A percentile compares a stretch with the other conserved stretches of the same genome.
phyloP scores from a whole-genome alignment of 805 yeast species.

The Yarrowia sp. region DNA sequence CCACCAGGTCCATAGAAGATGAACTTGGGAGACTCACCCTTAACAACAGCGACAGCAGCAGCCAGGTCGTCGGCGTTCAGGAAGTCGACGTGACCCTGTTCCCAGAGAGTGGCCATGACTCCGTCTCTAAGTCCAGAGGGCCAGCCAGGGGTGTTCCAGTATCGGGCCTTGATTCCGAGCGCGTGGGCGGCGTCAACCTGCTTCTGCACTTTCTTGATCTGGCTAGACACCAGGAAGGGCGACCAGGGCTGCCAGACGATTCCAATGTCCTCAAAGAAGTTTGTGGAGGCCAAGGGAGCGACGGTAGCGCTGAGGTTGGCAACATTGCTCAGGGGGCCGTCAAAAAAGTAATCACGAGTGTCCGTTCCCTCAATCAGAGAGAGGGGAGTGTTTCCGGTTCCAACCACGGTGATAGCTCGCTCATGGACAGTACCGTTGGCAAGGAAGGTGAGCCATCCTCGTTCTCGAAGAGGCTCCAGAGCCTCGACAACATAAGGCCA shows the following conservation, averaged over 20 bases:
- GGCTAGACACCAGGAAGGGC: slow-evolving; percentile 6
- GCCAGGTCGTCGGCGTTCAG: slow-evolving; percentile 61
- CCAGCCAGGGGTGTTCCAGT: slow-evolving; percentile 75
- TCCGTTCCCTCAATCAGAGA: slow-evolving; percentile 36
- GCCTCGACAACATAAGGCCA: slow-evolving; percentile 46
- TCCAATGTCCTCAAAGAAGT: slow-evolving; percentile 35
- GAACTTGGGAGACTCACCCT: slow-evolving; percentile 8
- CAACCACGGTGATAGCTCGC: slow-evolving; percentile 60
- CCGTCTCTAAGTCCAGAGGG: slow-evolving; percentile 47
- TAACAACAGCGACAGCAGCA: slow-evolving; percentile 36
- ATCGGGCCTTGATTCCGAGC: slow-evolving; percentile 51
- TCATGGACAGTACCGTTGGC: slow-evolving; percentile 38
- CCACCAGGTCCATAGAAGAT: not conserved
- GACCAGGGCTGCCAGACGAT: slow-evolving; percentile 34
- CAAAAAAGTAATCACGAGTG: slow-evolving; percentile 46
- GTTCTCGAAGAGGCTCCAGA: slow-evolving; percentile 47
- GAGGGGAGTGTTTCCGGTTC: slow-evolving; percentile 64
- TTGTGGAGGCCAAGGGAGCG: slow-evolving; percentile 41
- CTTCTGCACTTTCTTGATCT: slow-evolving; percentile 3
- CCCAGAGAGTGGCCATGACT: slow-evolving; percentile 50
- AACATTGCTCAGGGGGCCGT: slow-evolving; percentile 46
- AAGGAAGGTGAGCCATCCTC: slow-evolving; percentile 50
- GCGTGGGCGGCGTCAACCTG: slow-evolving; percentile 32
- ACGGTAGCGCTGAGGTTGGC: slow-evolving; percentile 32
- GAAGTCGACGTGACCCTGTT: slow-evolving; percentile 49